Evolutionary conservation across 2,329 filamentous ascomycete species (phyloP), one percentile per base, ranked within the genome.

Genomic region (Ophiostoma sp.): DNA sequence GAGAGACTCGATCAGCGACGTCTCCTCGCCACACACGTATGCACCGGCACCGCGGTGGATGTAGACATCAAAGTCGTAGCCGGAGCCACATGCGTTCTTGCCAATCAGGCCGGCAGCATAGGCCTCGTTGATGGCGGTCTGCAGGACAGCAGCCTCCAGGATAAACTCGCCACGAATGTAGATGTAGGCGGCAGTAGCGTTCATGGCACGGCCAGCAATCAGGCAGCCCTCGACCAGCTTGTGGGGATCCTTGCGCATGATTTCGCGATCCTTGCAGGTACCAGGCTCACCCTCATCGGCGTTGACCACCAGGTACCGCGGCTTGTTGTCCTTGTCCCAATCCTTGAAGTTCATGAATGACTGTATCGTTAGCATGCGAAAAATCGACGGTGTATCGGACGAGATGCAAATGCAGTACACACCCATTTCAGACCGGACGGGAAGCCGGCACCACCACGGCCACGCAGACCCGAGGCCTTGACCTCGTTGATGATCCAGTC

Each of bases 321-420:
- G 95, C 81, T 96, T 96, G 75, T 81, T 90, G 79, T 98, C 95
- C 82, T 99, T 96, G 76, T 99, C 94, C 95, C 95, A 99, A 76
- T 93, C 95, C 82, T 97, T 97, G 85, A 94, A 93, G 85, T 99
- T 99, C 95, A 99, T 99, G 81, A 99, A 99, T 65, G 93, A 97
- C 93, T 96, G 27, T 2, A 9, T 4, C 11, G 67, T 68, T 49
- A 68, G 67, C 14, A 18, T 18, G 7, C 14, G 3, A 16, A 52
- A 0, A 3, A 3, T 47, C 66, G 45, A 27, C 27, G 27, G 27
- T 27, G 27, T 27, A 27, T 27, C 27, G 27, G 27, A 27, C 27
- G 27, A 27, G 27, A 27, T 40, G 12, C 8, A n/a, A 9, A 44
- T 27, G 66, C 11, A 11, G 55, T 38, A 83, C 88, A 74, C 87